Conservation (phyloP, 768 basidiomycete species). For the Rhodocollybia butyracea region DNA sequence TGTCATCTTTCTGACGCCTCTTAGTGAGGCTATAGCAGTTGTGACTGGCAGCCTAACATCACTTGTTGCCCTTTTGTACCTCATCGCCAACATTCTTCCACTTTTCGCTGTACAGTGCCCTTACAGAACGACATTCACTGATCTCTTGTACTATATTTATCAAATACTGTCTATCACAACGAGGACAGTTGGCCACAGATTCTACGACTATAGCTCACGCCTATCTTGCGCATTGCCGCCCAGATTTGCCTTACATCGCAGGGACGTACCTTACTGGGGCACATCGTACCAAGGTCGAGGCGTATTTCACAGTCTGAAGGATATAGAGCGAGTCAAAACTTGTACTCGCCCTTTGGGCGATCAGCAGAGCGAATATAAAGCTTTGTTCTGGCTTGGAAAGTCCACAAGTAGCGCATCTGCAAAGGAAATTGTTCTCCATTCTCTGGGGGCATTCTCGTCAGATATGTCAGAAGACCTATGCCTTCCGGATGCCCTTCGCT, state of each 20-base stretch:
- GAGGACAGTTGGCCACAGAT: not conserved
- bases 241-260: too few relatives aligned
- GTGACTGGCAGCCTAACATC: conserved; percentile 1
- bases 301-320: too few relatives aligned
- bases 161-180: too few relatives aligned
- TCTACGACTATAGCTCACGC: not conserved
- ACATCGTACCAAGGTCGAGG: too few relatives aligned
- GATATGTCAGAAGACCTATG: not conserved
- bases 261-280: too few relatives aligned
- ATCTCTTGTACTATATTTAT: not conserved
- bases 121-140: conserved; percentile 11
- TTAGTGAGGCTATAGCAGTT: conserved; percentile 25
- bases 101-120: conserved; percentile 2
- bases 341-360: not conserved
- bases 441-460: not conserved
- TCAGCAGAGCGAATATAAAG: not conserved
- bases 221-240: too few relatives aligned
- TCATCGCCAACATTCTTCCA: conserved; percentile 5
- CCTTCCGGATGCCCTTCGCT: not conserved
- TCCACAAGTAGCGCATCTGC: not conserved
- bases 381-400: not conserved
- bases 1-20: conserved; percentile 36
- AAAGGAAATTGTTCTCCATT: not conserved
- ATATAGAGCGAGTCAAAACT: not conserved
- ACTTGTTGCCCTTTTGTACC: conserved; percentile 1